A percentile compares a stretch with the other conserved stretches of the same genome.
Conservation (phyloP, 768 basidiomycete genomes). For the Phlegmacium glaucopus region DNA sequence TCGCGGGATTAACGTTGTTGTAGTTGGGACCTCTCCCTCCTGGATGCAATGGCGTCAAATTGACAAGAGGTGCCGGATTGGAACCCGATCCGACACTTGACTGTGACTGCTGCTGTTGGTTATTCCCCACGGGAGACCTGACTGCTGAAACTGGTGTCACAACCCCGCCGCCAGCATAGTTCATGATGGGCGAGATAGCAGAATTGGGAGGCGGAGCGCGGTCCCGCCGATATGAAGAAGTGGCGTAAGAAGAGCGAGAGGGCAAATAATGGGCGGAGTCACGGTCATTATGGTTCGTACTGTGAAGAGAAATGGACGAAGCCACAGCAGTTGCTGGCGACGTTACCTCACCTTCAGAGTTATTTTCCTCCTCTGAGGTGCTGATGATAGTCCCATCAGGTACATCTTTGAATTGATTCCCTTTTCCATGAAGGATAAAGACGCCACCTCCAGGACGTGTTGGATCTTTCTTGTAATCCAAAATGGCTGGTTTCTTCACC, state of each 20-base stretch:
- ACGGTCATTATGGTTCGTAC: conserved; percentile 31
- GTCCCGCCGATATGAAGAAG: conserved; percentile 16
- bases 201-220: conserved; percentile 1
- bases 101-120: conserved; percentile 11
- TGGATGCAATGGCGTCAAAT: conserved; percentile 47
- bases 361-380: conserved; percentile 38
- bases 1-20: conserved; percentile 72
- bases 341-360: conserved; percentile 46
- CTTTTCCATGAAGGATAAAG: conserved; percentile 62
- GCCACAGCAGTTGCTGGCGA: conserved; percentile 23
- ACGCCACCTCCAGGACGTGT: conserved; percentile 85
- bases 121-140: conserved; percentile 1
- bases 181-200: conserved; percentile 1
- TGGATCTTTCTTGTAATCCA: conserved; percentile 78
- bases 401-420: conserved; percentile 49
- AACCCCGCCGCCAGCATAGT: not conserved
- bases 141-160: not conserved
- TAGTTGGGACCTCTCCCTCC: conserved; percentile 30
- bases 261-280: conserved; percentile 28
- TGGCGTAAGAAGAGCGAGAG: conserved; percentile 34
- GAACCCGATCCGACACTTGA: conserved; percentile 7
- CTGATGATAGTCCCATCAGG: conserved; percentile 54
- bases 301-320: conserved; percentile 23
- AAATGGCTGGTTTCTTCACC: conserved; percentile 46
- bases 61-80: conserved; percentile 45